phyloP scores from a whole-genome alignment of 2,329 filamentous ascomycete genomes.

The Cladosporium sp. region DNA sequence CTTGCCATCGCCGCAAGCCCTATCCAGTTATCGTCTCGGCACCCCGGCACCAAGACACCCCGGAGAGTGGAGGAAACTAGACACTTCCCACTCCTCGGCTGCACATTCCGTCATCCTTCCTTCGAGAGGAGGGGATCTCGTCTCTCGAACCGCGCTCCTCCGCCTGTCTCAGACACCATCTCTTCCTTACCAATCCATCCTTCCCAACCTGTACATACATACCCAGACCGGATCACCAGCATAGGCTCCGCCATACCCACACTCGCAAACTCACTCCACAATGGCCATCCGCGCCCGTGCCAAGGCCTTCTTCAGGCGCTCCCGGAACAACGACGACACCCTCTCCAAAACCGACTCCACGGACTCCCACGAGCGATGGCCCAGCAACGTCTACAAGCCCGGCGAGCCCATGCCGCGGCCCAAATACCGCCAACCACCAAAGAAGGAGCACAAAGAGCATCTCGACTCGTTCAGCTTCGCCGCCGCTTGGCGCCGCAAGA shows the following conservation, averaged over 20 bases:
- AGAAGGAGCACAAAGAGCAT: slow-evolving; percentile 52
- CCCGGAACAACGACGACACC: slow-evolving; percentile 24
- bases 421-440: slow-evolving; percentile 52
- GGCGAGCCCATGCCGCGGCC: slow-evolving; percentile 53
- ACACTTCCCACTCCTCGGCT: slow-evolving; percentile 3
- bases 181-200: background rate
- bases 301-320: slow-evolving; percentile 45
- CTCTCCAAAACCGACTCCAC: slow-evolving; percentile 31
- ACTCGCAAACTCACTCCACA: slow-evolving; percentile 21
- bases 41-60: slow-evolving; percentile 5
- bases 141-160: slow-evolving; percentile 8
- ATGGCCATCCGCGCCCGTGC: slow-evolving; percentile 51
- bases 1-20: background rate
- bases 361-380: slow-evolving; percentile 36
- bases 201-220: slow-evolving; percentile 5
- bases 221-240: background rate
- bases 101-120: slow-evolving; percentile 16
- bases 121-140: slow-evolving; percentile 10
- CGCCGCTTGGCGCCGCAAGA: slow-evolving; percentile 49
- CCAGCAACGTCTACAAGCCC: slow-evolving; percentile 51
- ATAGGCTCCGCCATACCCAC: background rate
- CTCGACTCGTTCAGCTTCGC: slow-evolving; percentile 51
- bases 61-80: slow-evolving; percentile 8
- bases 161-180: background rate
- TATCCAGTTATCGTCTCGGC: slow-evolving; percentile 17